Evolutionary conservation across 176 grass and related monocot species (phyloP).

Genomic region (Thalia dealbata): DNA sequence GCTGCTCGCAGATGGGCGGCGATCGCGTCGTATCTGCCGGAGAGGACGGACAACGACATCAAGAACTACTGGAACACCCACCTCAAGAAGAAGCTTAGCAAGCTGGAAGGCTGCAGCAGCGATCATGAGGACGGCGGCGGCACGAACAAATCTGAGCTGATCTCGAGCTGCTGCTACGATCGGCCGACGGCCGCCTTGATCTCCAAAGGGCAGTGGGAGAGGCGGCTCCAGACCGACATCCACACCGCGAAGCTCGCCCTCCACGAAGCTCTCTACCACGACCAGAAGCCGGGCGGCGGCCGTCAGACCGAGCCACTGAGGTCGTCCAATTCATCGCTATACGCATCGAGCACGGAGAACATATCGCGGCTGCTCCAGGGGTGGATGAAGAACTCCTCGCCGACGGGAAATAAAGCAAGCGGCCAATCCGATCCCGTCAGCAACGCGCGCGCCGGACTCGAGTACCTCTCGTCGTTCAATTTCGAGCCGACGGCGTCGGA

Average conservation of each 20-base stretch:
- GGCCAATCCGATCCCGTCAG: background rate
- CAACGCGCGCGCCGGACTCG: background rate
- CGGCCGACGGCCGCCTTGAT: too few species aligned
- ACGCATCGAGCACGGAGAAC: conserved; percentile 82
- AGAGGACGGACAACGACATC: conserved; percentile 94
- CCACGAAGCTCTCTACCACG: conserved; percentile 63
- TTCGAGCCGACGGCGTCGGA: conserved; percentile 22
- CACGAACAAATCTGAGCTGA: background rate
- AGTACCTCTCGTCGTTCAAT: conserved; percentile 13
- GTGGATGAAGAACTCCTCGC: conserved; percentile 53
- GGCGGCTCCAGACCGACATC: conserved; percentile 88
- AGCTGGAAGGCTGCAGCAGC: conserved; percentile 24
- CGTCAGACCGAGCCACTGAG: too few species aligned
- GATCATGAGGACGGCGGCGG: conserved; percentile 9
- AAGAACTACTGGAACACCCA: conserved; percentile 99
- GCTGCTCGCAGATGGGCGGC: conserved; percentile 86
- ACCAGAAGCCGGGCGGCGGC: conserved; percentile 13
- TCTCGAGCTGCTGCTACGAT: background rate
- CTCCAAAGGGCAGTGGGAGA: conserved; percentile 84
- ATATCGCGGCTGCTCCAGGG: conserved; percentile 67
- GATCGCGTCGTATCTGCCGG: conserved; percentile 85
- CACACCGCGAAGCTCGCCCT: conserved; percentile 74
- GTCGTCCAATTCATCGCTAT: too few species aligned
- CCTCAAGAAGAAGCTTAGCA: conserved; percentile 84
- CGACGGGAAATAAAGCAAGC: conserved; percentile 4